Conservation (phyloP, 129 eudicot genomes). For the Chrysanthemum makinoi region DNA sequence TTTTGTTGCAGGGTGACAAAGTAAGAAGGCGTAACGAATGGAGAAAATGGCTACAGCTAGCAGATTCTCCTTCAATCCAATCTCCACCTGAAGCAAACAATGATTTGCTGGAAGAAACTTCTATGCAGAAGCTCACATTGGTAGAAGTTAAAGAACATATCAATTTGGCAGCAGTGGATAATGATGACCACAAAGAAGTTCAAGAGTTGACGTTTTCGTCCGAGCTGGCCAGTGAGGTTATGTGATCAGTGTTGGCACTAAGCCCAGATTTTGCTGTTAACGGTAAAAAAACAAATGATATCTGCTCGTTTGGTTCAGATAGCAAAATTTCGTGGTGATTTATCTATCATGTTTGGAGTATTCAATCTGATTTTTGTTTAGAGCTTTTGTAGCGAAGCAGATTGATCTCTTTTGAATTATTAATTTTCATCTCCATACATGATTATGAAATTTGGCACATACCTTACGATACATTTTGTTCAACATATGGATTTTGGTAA, state of each 20-base stretch:
- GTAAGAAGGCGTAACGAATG: constrained; percentile 51
- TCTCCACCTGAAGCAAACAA: constrained; percentile 15
- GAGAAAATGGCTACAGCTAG: constrained; percentile 36
- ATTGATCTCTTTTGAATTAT: not conserved
- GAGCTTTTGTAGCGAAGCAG: not conserved
- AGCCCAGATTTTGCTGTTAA: not conserved
- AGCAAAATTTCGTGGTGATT: constrained; percentile 1
- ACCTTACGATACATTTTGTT: too few species aligned
- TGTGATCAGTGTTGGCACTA: not conserved
- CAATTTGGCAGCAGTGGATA: not conserved
- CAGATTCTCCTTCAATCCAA: not conserved
- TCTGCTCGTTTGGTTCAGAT: not conserved
- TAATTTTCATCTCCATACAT: not conserved
- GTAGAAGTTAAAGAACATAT: constrained; percentile 23
- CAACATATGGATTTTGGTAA: too few species aligned
- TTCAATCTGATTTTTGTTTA: not conserved
- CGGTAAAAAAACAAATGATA: not conserved
- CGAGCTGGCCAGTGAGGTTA: constrained; percentile 20
- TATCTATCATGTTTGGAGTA: not conserved
- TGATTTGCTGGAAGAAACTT: constrained; percentile 21
- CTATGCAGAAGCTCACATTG: constrained; percentile 33
- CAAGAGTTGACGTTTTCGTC: constrained; percentile 4
- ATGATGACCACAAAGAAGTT: constrained; percentile 8
- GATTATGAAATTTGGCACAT: not conserved
- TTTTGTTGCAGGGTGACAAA: constrained; percentile 44